These are phyloP conservation scores for Macrolepiota fuliginosa DNA, from an alignment of 768 basidiomycete species.

Conservation along the genomic window DNA sequence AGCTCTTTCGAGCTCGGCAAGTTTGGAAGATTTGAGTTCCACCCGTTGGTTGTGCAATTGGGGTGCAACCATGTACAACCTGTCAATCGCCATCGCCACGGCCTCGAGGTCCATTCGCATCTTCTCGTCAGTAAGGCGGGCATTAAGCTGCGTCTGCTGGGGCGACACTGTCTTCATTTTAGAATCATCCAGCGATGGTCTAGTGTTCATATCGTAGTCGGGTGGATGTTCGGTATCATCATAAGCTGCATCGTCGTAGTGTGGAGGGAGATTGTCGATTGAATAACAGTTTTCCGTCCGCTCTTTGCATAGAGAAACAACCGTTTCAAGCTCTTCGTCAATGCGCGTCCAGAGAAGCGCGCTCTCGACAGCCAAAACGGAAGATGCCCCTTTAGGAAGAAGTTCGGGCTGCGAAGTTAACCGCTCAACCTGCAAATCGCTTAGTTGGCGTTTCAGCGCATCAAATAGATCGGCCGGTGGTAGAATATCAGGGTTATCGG, in stretches of 20 bases:
- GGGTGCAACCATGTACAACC: conserved; percentile 81
- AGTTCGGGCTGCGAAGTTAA: conserved; percentile 39
- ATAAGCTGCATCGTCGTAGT: conserved; percentile 40
- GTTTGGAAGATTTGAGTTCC: conserved; percentile 76
- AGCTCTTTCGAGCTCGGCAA: conserved; percentile 76
- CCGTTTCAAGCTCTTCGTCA: conserved; percentile 69
- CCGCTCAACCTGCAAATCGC: conserved; percentile 61
- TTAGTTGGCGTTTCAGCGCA: conserved; percentile 65
- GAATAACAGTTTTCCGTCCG: conserved; percentile 40
- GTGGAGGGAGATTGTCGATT: conserved; percentile 42
- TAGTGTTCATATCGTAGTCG: conserved; percentile 47
- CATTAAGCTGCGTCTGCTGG: conserved; percentile 23
- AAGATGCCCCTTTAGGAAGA: conserved; percentile 36
- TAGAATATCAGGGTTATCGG: conserved; percentile 19
- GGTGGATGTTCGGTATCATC: conserved; percentile 38
- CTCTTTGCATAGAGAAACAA: conserved; percentile 64
- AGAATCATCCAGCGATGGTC: conserved; percentile 33
- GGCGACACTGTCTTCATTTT: conserved; percentile 27
- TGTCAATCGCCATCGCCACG: conserved; percentile 85
- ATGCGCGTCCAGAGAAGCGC: conserved; percentile 74
- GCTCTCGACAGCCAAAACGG: conserved; percentile 51
- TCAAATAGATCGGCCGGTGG: conserved; percentile 47
- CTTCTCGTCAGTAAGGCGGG: conserved; percentile 60
- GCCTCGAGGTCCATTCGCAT: conserved; percentile 83
- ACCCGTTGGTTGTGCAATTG: conserved; percentile 91